Conservation (phyloP, 352 stramenopile genomes). For the Phytophthora citrophthora region DNA sequence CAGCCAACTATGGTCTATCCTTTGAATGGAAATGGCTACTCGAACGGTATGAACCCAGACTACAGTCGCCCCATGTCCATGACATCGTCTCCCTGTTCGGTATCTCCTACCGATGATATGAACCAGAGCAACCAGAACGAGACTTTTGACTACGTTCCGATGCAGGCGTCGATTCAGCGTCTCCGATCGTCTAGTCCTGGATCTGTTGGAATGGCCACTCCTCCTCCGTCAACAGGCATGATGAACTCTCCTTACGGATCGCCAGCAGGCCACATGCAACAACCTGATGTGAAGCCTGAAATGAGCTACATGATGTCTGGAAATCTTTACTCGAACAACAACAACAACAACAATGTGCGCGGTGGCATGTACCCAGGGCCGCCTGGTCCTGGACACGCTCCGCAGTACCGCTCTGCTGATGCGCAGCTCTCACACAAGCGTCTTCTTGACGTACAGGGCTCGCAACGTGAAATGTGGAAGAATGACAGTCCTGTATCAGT, state of each 20-base stretch:
- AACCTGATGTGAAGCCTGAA: slow-evolving; percentile 35
- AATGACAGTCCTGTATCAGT: slow-evolving; percentile 72
- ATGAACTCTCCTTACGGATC: slow-evolving; percentile 48
- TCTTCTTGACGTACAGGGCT: slow-evolving; percentile 57
- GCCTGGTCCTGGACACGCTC: slow-evolving; percentile 17
- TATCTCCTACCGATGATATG: slow-evolving; percentile 34
- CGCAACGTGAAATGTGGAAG: slow-evolving; percentile 65
- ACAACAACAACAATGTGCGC: slow-evolving; percentile 7
- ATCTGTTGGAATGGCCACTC: slow-evolving; percentile 37
- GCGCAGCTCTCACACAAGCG: slow-evolving; percentile 57
- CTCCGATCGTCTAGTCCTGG: slow-evolving; percentile 33
- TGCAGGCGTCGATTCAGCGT: slow-evolving; percentile 43
- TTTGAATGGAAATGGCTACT: slow-evolving; percentile 32
- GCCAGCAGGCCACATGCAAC: slow-evolving; percentile 41
- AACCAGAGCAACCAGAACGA: slow-evolving; percentile 41
- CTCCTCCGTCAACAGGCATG: slow-evolving; percentile 36
- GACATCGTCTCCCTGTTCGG: slow-evolving; percentile 34
- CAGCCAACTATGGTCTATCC: slow-evolving; percentile 47
- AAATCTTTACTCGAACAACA: slow-evolving; percentile 27
- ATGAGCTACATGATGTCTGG: slow-evolving; percentile 43
- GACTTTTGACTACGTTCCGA: slow-evolving; percentile 55
- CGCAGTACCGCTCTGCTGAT: slow-evolving; percentile 47
- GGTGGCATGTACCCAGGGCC: slow-evolving; percentile 31
- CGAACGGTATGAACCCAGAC: slow-evolving; percentile 38
- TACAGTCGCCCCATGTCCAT: slow-evolving; percentile 41